Base-by-base conservation (phyloP, 225 moss, liverwort and hornwort species). In the Polytrichum formosum region DNA sequence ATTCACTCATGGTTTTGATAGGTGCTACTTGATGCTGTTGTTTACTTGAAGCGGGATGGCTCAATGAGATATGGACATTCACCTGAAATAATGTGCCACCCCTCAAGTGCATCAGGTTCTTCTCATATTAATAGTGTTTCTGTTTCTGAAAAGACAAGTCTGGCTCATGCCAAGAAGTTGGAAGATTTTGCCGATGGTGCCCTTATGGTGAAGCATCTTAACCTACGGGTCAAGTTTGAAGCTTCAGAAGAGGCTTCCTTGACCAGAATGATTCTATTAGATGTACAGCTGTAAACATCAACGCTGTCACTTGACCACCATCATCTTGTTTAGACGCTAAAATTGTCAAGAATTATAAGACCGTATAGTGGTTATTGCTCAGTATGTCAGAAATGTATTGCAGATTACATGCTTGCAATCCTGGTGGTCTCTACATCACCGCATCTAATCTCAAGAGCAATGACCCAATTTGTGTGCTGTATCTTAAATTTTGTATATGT, bases 1-100 rank as follows among this genome's bases (percentile, higher is more conserved):
- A 29, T 61, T 55, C 53, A 67, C 26, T 6, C 67, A 22, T 67
- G 27, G 65, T 75, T 60, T 71, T 28, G 62, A 77, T 84, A 91
- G 91, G 84, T 89, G 61, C 63, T 79, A 59, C 69, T 91, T 79
- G 87, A 91, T 79, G 84, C 84, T 27, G 89, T 87, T 63, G 69
- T 91, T 35, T 69, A 87, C 64, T 30, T 91, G 61, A 87, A 85
- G 67, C 54, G 67, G 65, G 72, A 26, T 16, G 26, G 72, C 56
- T 37, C 55, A 28, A 26, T 37, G 62, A 55, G 60, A n/a, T n/a
- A n/a, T n/a, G n/a, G n/a, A 72, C 7, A 63, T 5, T 63, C n/a
- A 31, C 33, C 1, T 72, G 62, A 63, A 46, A 21, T 20, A n/a
- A 21, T 62, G 28, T 71, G 6, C 25, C 56, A 25, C 37, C 23